These are phyloP conservation scores for Sordariomycetes sp. DNA, from an alignment of 2,329 filamentous ascomycete species.

Conservation along the genomic window DNA sequence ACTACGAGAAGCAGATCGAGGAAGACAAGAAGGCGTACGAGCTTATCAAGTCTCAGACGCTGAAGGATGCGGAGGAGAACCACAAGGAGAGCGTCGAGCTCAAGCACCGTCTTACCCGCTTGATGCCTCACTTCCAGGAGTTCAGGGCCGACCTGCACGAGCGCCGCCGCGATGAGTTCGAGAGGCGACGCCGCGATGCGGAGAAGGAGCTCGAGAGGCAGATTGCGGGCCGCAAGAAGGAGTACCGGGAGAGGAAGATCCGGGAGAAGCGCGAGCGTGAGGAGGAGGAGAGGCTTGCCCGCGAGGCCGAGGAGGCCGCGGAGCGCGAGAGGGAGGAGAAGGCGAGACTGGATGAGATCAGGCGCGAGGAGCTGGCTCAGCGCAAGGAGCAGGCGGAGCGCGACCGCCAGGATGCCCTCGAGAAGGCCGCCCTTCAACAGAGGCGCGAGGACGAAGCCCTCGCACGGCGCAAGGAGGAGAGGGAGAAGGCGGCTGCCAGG, in stretches of 20 bases:
- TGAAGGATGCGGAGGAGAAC: conserved; percentile 73
- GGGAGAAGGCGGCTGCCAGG: conserved; percentile 33
- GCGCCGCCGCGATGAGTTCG: conserved; percentile 87
- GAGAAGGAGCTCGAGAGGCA: conserved; percentile 90
- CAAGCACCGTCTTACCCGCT: conserved; percentile 80
- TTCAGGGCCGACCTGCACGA: conserved; percentile 78
- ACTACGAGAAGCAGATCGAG: conserved; percentile 76
- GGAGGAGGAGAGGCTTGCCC: conserved; percentile 66
- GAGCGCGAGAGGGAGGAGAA: conserved; percentile 80
- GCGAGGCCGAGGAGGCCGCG: conserved; percentile 78
- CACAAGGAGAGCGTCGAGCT: conserved; percentile 87
- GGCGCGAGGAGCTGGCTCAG: conserved; percentile 57
- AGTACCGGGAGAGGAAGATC: conserved; percentile 71
- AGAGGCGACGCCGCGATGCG: conserved; percentile 83
- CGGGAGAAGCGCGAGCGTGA: conserved; percentile 78
- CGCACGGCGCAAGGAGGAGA: conserved; percentile 59
- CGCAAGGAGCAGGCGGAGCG: conserved; percentile 55
- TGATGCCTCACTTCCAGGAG: conserved; percentile 73
- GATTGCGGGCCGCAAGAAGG: conserved; percentile 78
- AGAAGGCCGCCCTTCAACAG: conserved; percentile 59
- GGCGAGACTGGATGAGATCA: conserved; percentile 68
- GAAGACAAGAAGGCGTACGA: conserved; percentile 74
- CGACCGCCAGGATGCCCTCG: conserved; percentile 57
- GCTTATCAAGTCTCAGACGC: conserved; percentile 62
- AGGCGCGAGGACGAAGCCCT: conserved; percentile 83